Evolutionary conservation across 2,329 filamentous ascomycete species (phyloP), one percentile per base, ranked within the genome.

Genomic region (Aspergillus fumigatus): DNA sequence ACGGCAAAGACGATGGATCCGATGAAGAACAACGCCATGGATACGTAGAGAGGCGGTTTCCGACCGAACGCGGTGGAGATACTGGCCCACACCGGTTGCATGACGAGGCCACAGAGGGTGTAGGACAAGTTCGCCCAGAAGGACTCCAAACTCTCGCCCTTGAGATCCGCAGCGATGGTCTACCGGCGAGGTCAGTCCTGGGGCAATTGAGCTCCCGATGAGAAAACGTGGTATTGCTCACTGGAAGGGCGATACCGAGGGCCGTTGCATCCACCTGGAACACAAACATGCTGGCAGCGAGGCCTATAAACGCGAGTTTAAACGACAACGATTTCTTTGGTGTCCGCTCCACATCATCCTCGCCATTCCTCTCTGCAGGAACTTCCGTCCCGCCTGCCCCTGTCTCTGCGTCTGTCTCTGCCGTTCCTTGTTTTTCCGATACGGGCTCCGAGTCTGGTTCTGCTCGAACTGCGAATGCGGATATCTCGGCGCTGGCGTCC

Each of bases 11-110:
- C 41, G 21, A 77, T 58, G 2, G 73, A 80, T 48, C 79, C 80
- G 9, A 73, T 70, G 40, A 68, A 73, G 62, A 83, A 83, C 60
- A 80, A 60, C 1, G 59, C 27, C 10, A 75, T 60, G n/a, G 73
- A 62, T 47, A 70, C 66, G 26, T 69, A 68, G 19, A 76, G 59
- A 32, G 69, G 67, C 43, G 67, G 62, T 11, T 72, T 71, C 2
- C 73, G 67, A 26, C 73, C 72, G 38, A 74, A 67, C 8, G 63
- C 59, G 32, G 71, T 61, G 1, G 68, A 69, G 7, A 66, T 35
- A 45, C 50, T 65, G 14, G 56, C 49, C n/a, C 52, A 62, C 3
- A 64, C 17, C 3, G 62, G 62, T 43, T 65, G 64, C 26, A 54
- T 55, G 50, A 65, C 32, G 8, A 55, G 51, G 10, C 51, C 52